Evolutionary conservation across 2,329 filamentous ascomycete genomes (phyloP).

Genomic region (Paecilomyces niveus): DNA sequence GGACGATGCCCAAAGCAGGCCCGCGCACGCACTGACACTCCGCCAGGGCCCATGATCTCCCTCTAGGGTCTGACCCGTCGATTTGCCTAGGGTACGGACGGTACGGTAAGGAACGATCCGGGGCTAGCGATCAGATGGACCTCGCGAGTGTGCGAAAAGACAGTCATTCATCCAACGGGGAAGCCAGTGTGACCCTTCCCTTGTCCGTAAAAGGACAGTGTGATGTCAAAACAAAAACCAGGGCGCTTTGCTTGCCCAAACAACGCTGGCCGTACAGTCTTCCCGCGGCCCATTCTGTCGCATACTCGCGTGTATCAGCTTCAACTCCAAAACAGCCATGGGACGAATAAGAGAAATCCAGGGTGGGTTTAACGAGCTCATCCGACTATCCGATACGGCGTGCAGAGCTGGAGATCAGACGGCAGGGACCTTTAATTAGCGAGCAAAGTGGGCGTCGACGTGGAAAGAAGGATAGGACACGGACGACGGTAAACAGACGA

Average conservation of each 20-base stretch:
- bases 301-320: not conserved
- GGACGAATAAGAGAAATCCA: not conserved
- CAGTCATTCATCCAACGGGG: not conserved
- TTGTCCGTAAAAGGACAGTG: not conserved
- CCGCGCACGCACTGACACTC: slow-evolving; percentile 1
- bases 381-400: not conserved
- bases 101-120: not conserved
- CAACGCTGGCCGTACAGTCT: not conserved
- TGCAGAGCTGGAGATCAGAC: not conserved
- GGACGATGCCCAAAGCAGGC: slow-evolving; percentile 1
- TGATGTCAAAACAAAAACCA: not conserved
- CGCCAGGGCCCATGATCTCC: slow-evolving; percentile 1
- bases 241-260: not conserved
- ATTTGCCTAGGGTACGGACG: not conserved
- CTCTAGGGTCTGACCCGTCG: not conserved
- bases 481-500: not conserved
- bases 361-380: not conserved
- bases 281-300: not conserved
- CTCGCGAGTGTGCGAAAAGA: not conserved
- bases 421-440: not conserved
- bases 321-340: not conserved
- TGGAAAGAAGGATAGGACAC: not conserved
- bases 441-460: not conserved
- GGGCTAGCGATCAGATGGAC: not conserved
- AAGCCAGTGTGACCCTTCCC: not conserved